Conservation (phyloP, 139 green algal genomes). For the Haematococcus sp. region DNA sequence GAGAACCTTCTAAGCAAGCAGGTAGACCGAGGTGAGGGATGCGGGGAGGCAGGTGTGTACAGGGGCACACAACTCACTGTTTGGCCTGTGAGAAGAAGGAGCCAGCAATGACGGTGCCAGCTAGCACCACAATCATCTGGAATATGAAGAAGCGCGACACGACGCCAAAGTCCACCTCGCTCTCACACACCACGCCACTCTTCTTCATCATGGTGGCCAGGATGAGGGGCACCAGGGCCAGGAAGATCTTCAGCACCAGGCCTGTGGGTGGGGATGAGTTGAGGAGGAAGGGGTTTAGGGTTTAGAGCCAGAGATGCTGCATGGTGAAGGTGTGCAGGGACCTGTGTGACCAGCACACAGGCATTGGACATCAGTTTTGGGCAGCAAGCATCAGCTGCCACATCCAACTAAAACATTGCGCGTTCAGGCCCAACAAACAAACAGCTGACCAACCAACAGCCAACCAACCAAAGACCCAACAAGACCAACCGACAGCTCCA, state of each 20-base stretch:
- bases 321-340: not conserved
- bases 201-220: slow-evolving; percentile 51
- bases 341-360: too few relatives aligned
- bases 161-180: slow-evolving; percentile 38
- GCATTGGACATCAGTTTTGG: too few relatives aligned
- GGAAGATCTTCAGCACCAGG: slow-evolving; percentile 64
- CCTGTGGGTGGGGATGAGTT: too few relatives aligned
- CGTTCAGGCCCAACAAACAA: too few relatives aligned
- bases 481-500: too few relatives aligned
- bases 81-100: slow-evolving; percentile 45
- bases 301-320: not conserved
- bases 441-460: too few relatives aligned
- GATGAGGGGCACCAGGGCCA: slow-evolving; percentile 62
- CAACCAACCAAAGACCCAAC: too few relatives aligned
- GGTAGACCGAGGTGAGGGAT: too few relatives aligned
- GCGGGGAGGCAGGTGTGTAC: not conserved
- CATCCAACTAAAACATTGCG: too few relatives aligned
- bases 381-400: too few relatives aligned
- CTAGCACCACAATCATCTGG: slow-evolving; percentile 49
- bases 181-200: slow-evolving; percentile 40
- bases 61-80: not conserved
- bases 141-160: slow-evolving; percentile 41
- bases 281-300: not conserved
- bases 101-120: slow-evolving; percentile 38
- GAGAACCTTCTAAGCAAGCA: too few relatives aligned